Evolutionary conservation across 768 basidiomycete species (phyloP), one percentile per base, ranked within the genome.

Genomic region (Rhodosporidiobolus sp.): DNA sequence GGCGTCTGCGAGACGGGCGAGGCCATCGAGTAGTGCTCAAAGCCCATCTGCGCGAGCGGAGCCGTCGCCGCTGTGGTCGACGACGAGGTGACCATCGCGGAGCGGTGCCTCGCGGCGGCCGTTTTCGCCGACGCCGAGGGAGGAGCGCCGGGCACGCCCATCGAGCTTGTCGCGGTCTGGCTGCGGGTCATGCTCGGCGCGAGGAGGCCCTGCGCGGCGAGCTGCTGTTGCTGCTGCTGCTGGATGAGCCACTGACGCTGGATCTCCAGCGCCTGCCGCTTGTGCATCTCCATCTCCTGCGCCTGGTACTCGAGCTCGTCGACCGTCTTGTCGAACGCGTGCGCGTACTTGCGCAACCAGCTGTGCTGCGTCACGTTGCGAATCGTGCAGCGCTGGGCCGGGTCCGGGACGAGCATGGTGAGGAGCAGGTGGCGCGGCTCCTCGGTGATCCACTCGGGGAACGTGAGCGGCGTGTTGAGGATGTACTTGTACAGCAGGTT

Each of bases 401-500:
- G 94, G 76, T 96, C 92, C 14, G 94, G 92, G 6, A 97, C 94
- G 68, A 98, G 89, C 94, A 98, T 98, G 80, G 88, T 86, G 66
- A 87, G 85, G 12, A 98, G 85, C 28, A 98, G 85, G 78, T 93
- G 88, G 61, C 92, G 86, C 45, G 94, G 94, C 67, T 89, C 87
- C 16, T 85, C 79, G 10, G 92, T 91, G 77, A 97, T 88, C 81
- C 95, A 95, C 57, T 95, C 92, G n/a, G 94, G 95, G 84, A 98
- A 97, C 32, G 92, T 90, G 71, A 98, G 88, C 17, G 91, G 90
- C 2, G 96, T 99, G 84, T 89, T 94, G 82, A 98, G 90, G 82
- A 99, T 99, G 83, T 99, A 98, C 80, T 91, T 92, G 87, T 99
- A 98, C 58, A 99, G 83, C 10, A 98, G 86, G 79, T 98, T 98